Percentiles rank a stretch among this genome's conserved stretches.
Conservation (phyloP, 768 basidiomycete genomes). For the Cantharellus cinnabarinus region DNA sequence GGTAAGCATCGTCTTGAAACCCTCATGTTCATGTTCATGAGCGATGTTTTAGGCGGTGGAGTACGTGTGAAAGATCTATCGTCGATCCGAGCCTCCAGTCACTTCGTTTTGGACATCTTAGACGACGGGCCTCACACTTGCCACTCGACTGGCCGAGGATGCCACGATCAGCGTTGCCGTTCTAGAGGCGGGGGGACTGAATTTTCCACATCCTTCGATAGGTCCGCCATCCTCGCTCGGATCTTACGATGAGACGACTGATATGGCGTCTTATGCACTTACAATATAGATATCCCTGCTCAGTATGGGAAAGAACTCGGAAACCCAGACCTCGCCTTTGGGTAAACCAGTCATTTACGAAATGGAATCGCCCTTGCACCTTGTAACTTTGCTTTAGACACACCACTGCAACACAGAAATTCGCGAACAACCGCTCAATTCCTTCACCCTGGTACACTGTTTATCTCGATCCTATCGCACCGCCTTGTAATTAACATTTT, state of each 20-base stretch:
- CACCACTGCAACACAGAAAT: neutral
- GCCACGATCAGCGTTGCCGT: slow-evolving; percentile 15
- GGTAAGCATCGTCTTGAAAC: neutral
- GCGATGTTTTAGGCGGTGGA: slow-evolving; percentile 1
- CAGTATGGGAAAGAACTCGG: neutral
- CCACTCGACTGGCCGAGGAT: slow-evolving; percentile 17
- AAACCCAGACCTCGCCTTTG: neutral
- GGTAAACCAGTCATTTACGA: neutral
- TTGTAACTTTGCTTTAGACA: neutral
- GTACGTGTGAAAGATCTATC: neutral
- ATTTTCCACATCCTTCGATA: neutral
- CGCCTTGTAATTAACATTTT: neutral
- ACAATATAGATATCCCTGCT: neutral
- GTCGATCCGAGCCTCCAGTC: neutral
- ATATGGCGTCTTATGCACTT: neutral
- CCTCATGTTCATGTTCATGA: neutral
- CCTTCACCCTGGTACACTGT: neutral
- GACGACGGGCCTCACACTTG: slow-evolving; percentile 18
- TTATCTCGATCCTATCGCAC: neutral
- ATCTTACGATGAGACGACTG: too few relatives aligned
- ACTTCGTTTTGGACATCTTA: neutral
- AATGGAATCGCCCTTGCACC: neutral
- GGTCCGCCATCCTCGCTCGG: too few relatives aligned
- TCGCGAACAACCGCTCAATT: neutral
- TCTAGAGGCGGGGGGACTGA: slow-evolving; percentile 8